A percentile compares a stretch with the other conserved stretches of the same genome.
Evolutionary conservation across 495 filamentous ascomycete genomes (phyloP).

Genomic region (Penicillium manginii): DNA sequence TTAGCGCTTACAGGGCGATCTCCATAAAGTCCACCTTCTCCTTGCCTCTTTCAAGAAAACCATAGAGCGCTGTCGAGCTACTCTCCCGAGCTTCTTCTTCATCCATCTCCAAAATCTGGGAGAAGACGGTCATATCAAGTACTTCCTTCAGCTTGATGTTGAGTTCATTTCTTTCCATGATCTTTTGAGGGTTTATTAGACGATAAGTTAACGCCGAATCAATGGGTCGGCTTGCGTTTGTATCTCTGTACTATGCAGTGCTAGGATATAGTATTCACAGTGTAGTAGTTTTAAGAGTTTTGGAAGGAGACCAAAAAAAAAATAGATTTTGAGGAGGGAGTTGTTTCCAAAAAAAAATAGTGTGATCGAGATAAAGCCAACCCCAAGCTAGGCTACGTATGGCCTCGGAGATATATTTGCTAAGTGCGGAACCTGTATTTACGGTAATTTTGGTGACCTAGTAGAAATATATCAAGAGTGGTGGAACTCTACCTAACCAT

Average conservation of each 20-base stretch:
- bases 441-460: background rate
- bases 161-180: background rate
- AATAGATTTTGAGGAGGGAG: background rate
- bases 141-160: background rate
- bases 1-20: background rate
- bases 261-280: background rate
- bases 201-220: background rate
- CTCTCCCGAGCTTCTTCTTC: background rate
- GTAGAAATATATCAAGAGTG: background rate
- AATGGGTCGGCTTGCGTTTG: background rate
- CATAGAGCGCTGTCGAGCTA: constrained; percentile 1
- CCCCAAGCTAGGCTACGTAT: background rate
- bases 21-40: background rate
- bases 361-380: background rate
- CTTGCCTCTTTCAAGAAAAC: background rate
- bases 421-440: background rate
- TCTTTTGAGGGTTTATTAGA: background rate
- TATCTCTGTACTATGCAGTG: no score
- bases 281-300: background rate
- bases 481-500: background rate
- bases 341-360: background rate
- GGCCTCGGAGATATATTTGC: background rate
- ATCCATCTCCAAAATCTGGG: background rate
- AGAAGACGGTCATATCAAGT: constrained; percentile 5
- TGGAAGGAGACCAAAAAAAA: background rate